Percentiles rank a stretch among this genome's conserved stretches.
phyloP scores from a whole-genome alignment of 2,329 filamentous ascomycete species.

The Ascochyta clinopodiicola region DNA sequence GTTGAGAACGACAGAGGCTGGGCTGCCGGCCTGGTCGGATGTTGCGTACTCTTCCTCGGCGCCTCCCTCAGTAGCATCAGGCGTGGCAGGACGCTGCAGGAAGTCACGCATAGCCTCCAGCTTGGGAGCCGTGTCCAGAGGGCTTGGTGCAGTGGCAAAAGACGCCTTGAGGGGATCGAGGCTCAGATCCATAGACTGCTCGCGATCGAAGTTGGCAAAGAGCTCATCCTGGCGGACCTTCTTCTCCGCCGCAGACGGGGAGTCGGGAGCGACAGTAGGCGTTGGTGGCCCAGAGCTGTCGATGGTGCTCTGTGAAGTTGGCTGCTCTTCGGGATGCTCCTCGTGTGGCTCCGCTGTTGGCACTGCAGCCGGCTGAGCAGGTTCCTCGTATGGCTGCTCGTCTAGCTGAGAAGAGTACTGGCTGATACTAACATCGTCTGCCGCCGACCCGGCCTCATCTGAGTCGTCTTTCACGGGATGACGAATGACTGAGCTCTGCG shows the following conservation, averaged over 20 bases:
- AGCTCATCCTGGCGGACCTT: constrained; percentile 50
- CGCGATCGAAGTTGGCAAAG: constrained; percentile 55
- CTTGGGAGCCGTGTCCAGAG: constrained; percentile 44
- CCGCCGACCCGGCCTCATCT: constrained; percentile 38
- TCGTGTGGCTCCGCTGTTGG: background rate
- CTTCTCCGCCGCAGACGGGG: constrained; percentile 38
- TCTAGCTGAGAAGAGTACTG: constrained; percentile 57
- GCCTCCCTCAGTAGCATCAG: constrained; percentile 49
- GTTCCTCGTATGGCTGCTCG: constrained; percentile 26
- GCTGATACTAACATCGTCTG: constrained; percentile 62
- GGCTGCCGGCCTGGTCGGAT: constrained; percentile 70
- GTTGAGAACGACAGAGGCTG: constrained; percentile 89
- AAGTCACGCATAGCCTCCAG: constrained; percentile 49
- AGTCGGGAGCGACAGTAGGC: constrained; percentile 47
- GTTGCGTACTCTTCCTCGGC: constrained; percentile 53
- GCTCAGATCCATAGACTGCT: constrained; percentile 61
- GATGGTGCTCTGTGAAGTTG: constrained; percentile 43
- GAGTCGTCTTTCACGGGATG: constrained; percentile 51
- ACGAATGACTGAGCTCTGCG: constrained; percentile 62
- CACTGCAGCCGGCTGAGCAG: background rate
- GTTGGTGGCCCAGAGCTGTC: constrained; percentile 55
- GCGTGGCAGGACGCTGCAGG: constrained; percentile 61
- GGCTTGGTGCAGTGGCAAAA: constrained; percentile 37
- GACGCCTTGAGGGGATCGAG: constrained; percentile 62
- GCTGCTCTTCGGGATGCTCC: constrained; percentile 36